Conservation (phyloP, 2,329 filamentous ascomycete species). For the Mycocentrospora acerina region DNA sequence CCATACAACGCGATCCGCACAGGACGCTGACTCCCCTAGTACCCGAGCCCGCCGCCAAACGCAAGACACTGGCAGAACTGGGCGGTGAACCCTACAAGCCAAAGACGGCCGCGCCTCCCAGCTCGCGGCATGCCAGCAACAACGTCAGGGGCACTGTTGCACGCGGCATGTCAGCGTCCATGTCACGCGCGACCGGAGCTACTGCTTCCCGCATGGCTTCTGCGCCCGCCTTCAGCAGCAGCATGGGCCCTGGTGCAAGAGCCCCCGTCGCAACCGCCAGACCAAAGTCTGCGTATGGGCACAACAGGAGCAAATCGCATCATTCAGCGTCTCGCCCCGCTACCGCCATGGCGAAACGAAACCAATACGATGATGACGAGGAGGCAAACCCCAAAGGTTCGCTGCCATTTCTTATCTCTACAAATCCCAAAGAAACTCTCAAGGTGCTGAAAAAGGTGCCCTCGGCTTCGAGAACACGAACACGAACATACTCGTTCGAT, state of each 20-base stretch:
- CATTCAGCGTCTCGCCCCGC: slow-evolving; percentile 43
- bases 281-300: slow-evolving; percentile 53
- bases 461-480: slow-evolving; percentile 19
- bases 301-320: slow-evolving; percentile 52
- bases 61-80: slow-evolving; percentile 53
- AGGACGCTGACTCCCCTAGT: slow-evolving; percentile 36
- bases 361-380: slow-evolving; percentile 46
- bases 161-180: slow-evolving; percentile 39
- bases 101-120: slow-evolving; percentile 45
- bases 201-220: slow-evolving; percentile 47
- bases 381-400: slow-evolving; percentile 50
- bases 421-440: slow-evolving; percentile 28
- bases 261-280: slow-evolving; percentile 43
- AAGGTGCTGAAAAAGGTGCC: slow-evolving; percentile 32
- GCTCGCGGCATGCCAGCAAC: slow-evolving; percentile 43
- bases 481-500: slow-evolving; percentile 20
- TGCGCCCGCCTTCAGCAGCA: slow-evolving; percentile 55
- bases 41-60: slow-evolving; percentile 51
- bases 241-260: slow-evolving; percentile 55
- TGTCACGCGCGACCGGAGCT: slow-evolving; percentile 45
- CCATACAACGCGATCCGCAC: slow-evolving; percentile 7
- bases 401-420: slow-evolving; percentile 44
- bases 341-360: slow-evolving; percentile 44
- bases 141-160: slow-evolving; percentile 52
- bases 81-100: slow-evolving; percentile 50